Evolutionary conservation across 495 filamentous ascomycete species (phyloP), one percentile per base, ranked within the genome.

Genomic region (Podospora comata): DNA sequence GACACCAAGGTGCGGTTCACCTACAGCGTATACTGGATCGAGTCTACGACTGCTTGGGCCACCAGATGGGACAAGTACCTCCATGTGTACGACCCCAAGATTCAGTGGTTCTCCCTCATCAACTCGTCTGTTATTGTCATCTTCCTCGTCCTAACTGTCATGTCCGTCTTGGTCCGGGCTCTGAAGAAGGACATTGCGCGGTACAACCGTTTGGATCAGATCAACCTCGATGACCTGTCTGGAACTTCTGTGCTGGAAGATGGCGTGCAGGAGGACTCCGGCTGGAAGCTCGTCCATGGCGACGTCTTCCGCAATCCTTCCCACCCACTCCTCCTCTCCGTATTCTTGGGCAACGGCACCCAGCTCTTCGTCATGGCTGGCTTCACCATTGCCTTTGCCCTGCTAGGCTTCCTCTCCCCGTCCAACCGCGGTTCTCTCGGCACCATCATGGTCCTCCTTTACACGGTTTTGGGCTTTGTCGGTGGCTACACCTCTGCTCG

Each of bases 311-410:
- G 95, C 56, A 88, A 92, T 13, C 95, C 95, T 5, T 85, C 87
- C 66, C 88, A 91, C 65, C 91, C 93, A 1, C 83, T 99, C 57
- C 81, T 97, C 6, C 85, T 99, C 23, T 92, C 92, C 75, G 83
- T 99, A 16, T 85, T 99, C 73, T 85, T 97, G 61, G 95, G 95
- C 44, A 98, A 95, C 75, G 95, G 95, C 27, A 91, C 92, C 53
- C 95, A 99, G 79, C 86, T 99, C 15, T 97, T 98, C 77, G 93
- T 95, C 80, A 99, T 99, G 95, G 90, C 92, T 19, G 95, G 94
- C 34, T 89, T 91, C 67, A 97, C 96, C 60, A 97, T 99, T 74
- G 88, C 85, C 27, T 97, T 99, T 75, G 96, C 95, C 0, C 87
- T 98, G 16, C 84, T 99, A 39, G 95, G 95, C 68, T 96, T 99